Evolutionary conservation across 257 asterid genomes (phyloP), one percentile per base, ranked within the genome.

Genomic region (Nicotiana otophora): DNA sequence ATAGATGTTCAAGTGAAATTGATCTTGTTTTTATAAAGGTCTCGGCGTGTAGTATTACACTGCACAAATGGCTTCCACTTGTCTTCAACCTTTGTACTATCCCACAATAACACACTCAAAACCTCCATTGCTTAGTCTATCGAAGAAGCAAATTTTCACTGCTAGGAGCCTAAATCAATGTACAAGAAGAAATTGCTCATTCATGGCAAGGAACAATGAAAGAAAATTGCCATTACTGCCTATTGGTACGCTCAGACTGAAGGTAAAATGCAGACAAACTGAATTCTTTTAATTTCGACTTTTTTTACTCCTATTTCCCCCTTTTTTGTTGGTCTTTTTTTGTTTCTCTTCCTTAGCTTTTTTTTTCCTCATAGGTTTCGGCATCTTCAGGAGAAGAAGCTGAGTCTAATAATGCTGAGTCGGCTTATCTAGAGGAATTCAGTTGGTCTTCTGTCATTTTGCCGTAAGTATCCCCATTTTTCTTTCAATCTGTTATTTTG

Each of bases 361-460:
- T 19, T 62, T 62, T 58, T 2, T 0, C n/a, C 5, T 8, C 78
- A 85, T 85, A 92, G 98, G 92, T 89, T 62, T 78, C 86, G 87
- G 98, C 95, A 85, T 75, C 98, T 83, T 85, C 92, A 10, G 92
- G 88, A 70, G 95, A 91, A 84, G 87, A 62, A 70, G 88, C 87
- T 31, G 67, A 86, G 85, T 39, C 48, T 1, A 39, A 39, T 39
- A 39, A 39, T 39, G 48, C 10, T 39, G 95, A 87, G 78, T 68
- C 90, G 30, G 36, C 85, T 10, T 82, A 86, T 86, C 88, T 85
- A 82, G 99, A 95, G 87, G 90, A 78, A 34, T 95, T 95, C 87
- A 69, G 91, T 82, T 95, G 98, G 99, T 67, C 93, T 65, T 93
- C 97, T 83, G 97, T 94, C 85, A 82, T 93, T 79, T 83, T 95